Percentiles rank a stretch among this genome's conserved stretches.
These are phyloP conservation scores for Pythium vanterpoolii DNA, from an alignment of 352 stramenopile genomes.

Conservation along the genomic window DNA sequence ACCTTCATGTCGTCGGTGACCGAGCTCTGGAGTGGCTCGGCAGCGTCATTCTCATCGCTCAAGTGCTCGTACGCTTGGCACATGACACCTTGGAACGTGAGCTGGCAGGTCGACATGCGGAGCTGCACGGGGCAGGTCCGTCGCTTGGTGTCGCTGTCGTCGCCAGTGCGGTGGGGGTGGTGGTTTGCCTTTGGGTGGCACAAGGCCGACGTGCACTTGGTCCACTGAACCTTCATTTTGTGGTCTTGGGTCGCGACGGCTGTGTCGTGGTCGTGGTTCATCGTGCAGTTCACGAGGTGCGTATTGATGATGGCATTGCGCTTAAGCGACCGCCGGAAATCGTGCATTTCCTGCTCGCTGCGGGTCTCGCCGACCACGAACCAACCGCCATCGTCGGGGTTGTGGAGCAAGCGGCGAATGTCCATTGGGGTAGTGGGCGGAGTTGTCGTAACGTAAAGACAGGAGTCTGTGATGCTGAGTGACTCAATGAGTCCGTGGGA, in stretches of 20 bases:
- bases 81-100: conserved; percentile 66
- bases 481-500: not conserved
- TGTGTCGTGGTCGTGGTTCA: conserved; percentile 59
- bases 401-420: conserved; percentile 70
- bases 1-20: conserved; percentile 78
- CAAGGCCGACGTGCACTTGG: conserved; percentile 75
- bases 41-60: conserved; percentile 72
- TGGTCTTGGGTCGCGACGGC: conserved; percentile 45
- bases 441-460: too few species aligned
- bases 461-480: not conserved
- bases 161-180: not conserved
- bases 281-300: conserved; percentile 79
- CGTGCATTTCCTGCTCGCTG: conserved; percentile 65
- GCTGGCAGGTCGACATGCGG: conserved; percentile 80
- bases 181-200: conserved; percentile 68
- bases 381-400: conserved; percentile 73
- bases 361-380: conserved; percentile 77
- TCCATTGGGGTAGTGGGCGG: conserved; percentile 36
- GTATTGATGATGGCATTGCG: conserved; percentile 86
- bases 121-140: conserved; percentile 62
- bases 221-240: conserved; percentile 87
- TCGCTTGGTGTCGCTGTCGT: conserved; percentile 23
- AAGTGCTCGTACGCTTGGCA: conserved; percentile 78
- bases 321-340: conserved; percentile 74
- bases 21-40: conserved; percentile 63